Evolutionary conservation across 192 early-diverging fungal genomes (phyloP).

Genomic region (Geranomyces michiganensis): DNA sequence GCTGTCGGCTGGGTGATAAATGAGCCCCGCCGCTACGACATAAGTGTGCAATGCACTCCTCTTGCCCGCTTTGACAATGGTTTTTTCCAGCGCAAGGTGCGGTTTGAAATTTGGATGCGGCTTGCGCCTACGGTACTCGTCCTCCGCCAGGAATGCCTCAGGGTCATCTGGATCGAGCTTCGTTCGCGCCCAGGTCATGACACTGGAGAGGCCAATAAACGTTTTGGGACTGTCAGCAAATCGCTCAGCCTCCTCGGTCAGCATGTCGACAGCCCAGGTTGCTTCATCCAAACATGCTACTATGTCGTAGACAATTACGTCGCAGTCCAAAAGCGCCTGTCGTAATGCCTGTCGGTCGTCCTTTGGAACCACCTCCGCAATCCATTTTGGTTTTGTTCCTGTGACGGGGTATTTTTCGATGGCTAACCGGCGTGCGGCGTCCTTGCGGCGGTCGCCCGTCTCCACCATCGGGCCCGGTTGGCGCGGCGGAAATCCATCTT

Average conservation of each 20-base stretch:
- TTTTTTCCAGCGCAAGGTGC: slow-evolving; percentile 58
- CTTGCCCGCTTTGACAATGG: slow-evolving; percentile 59
- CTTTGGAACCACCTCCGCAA: slow-evolving; percentile 44
- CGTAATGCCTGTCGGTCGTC: slow-evolving; percentile 47
- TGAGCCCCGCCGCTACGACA: slow-evolving; percentile 56
- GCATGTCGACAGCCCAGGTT: slow-evolving; percentile 53
- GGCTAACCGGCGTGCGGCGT: slow-evolving; percentile 51
- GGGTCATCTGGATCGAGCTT: slow-evolving; percentile 64
- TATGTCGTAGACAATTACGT: slow-evolving; percentile 63
- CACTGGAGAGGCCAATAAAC: slow-evolving; percentile 60
- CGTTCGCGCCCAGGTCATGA: slow-evolving; percentile 66
- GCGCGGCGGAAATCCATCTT: slow-evolving; percentile 15
- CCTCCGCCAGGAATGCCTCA: slow-evolving; percentile 57
- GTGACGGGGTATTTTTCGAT: slow-evolving; percentile 58
- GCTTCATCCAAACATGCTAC: slow-evolving; percentile 59
- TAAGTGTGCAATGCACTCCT: slow-evolving; percentile 56
- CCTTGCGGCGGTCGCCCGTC: slow-evolving; percentile 60
- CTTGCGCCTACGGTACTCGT: slow-evolving; percentile 62
- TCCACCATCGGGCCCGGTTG: slow-evolving; percentile 50
- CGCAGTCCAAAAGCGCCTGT: slow-evolving; percentile 42
- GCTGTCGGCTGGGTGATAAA: slow-evolving; percentile 60
- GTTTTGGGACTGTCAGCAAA: slow-evolving; percentile 58
- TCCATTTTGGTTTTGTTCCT: slow-evolving; percentile 51
- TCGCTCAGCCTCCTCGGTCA: slow-evolving; percentile 50
- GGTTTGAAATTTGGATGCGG: slow-evolving; percentile 63